phyloP scores from a whole-genome alignment of 768 basidiomycete species.

The Kwoniella newhampshirensis region DNA sequence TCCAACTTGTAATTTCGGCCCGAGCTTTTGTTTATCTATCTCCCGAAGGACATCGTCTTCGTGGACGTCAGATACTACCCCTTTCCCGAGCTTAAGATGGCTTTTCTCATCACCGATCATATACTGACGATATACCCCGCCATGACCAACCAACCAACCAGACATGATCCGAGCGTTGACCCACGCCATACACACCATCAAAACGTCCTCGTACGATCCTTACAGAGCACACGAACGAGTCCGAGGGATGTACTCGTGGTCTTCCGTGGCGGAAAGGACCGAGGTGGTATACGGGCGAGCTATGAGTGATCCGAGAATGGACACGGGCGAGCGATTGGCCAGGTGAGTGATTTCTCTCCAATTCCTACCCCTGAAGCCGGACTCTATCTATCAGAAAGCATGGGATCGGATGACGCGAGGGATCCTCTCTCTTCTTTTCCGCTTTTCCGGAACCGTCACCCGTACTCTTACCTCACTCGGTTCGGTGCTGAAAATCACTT shows the following conservation, averaged over 20 bases:
- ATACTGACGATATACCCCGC: no score
- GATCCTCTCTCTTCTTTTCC: no score
- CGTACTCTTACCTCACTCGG: no score
- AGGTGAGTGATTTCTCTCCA: slow-evolving; percentile 58
- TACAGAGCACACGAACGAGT: slow-evolving; percentile 71
- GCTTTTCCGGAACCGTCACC: no score
- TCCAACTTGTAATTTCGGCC: no score
- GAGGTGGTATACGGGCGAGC: slow-evolving; percentile 78
- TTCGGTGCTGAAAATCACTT: no score
- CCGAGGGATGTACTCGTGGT: slow-evolving; percentile 84
- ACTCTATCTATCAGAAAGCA: background rate
- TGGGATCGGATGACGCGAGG: background rate
- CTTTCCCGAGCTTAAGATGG: no score
- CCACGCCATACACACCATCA: slow-evolving; percentile 72
- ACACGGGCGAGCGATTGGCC: slow-evolving; percentile 73
- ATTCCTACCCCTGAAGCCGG: background rate
- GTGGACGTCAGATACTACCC: no score
- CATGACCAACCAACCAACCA: slow-evolving; percentile 45
- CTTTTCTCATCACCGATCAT: no score
- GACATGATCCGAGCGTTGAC: slow-evolving; percentile 82
- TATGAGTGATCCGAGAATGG: slow-evolving; percentile 62
- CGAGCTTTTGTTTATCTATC: no score
- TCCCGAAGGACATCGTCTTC: no score
- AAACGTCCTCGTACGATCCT: slow-evolving; percentile 70
- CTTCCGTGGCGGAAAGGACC: slow-evolving; percentile 71